phyloP scores from a whole-genome alignment of 1,284 basidiomycete genomes.

The Pyrrhoderma lamaoense region DNA sequence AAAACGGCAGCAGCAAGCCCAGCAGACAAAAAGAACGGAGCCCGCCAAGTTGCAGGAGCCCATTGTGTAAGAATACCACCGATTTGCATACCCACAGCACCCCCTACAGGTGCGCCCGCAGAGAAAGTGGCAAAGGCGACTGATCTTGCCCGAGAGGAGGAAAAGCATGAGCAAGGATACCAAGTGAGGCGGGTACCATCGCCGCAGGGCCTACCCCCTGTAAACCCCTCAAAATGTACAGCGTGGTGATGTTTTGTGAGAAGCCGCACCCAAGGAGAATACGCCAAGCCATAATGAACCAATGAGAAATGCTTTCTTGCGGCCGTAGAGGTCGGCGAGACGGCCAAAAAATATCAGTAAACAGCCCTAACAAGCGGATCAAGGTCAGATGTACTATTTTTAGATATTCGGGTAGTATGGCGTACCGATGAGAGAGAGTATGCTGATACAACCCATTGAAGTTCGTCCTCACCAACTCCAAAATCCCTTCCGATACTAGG shows the following conservation, averaged over 20 bases:
- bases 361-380: constrained; percentile 46
- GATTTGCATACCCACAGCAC: constrained; percentile 56
- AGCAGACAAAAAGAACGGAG: constrained; percentile 48
- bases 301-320: constrained; percentile 51
- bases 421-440: constrained; percentile 29
- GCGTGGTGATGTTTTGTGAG: constrained; percentile 32
- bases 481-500: constrained; percentile 54
- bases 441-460: constrained; percentile 60
- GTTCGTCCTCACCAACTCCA: constrained; percentile 36
- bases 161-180: constrained; percentile 72
- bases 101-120: constrained; percentile 76
- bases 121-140: constrained; percentile 72
- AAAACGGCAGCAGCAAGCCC: constrained; percentile 46
- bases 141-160: constrained; percentile 60
- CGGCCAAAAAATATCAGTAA: constrained; percentile 64
- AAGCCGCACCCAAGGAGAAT: constrained; percentile 53
- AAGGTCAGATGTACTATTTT: constrained; percentile 3
- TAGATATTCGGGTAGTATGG: constrained; percentile 32
- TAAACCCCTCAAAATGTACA: constrained; percentile 60
- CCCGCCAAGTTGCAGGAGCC: constrained; percentile 53
- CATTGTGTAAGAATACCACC: constrained; percentile 70
- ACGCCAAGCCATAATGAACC: constrained; percentile 42
- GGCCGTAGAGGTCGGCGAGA: constrained; percentile 65
- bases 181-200: constrained; percentile 64
- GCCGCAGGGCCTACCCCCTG: constrained; percentile 69